These are phyloP conservation scores for Carpinus viminea DNA, from an alignment of 306 rosid species.

Conservation along the genomic window DNA sequence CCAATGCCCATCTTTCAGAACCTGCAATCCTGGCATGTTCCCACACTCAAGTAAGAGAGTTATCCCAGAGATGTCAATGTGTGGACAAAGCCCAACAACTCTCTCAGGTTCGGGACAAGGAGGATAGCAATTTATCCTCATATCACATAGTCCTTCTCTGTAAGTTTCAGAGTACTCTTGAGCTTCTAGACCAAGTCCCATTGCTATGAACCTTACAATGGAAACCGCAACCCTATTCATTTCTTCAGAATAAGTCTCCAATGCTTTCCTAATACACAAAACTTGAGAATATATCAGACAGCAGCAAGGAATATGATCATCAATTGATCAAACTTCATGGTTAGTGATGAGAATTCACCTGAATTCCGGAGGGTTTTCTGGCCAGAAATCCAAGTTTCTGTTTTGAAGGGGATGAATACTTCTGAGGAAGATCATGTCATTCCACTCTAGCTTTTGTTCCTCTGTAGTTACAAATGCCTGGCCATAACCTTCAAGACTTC, in stretches of 20 bases:
- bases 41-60: constrained; percentile 47
- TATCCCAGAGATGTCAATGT: constrained; percentile 48
- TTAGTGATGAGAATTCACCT: constrained; percentile 25
- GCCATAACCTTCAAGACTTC: constrained; percentile 52
- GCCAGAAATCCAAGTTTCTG: constrained; percentile 48
- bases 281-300: neutral
- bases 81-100: constrained; percentile 49
- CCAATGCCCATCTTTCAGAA: constrained; percentile 47
- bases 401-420: constrained; percentile 31
- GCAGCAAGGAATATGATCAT: neutral
- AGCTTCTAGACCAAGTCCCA: constrained; percentile 40
- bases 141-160: constrained; percentile 37
- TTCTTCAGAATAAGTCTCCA: constrained; percentile 44
- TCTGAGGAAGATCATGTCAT: constrained; percentile 54
- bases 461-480: constrained; percentile 50
- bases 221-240: constrained; percentile 34
- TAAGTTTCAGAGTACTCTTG: constrained; percentile 35
- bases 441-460: constrained; percentile 49
- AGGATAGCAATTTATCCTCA: constrained; percentile 52
- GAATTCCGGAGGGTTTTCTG: constrained; percentile 48
- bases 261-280: constrained; percentile 37
- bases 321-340: neutral
- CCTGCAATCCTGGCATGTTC: constrained; percentile 43
- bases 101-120: constrained; percentile 51
- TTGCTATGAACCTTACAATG: constrained; percentile 39